Evolutionary conservation across 306 rosid species (phyloP), one percentile per base, ranked within the genome.

Genomic region (Quercus cerris): DNA sequence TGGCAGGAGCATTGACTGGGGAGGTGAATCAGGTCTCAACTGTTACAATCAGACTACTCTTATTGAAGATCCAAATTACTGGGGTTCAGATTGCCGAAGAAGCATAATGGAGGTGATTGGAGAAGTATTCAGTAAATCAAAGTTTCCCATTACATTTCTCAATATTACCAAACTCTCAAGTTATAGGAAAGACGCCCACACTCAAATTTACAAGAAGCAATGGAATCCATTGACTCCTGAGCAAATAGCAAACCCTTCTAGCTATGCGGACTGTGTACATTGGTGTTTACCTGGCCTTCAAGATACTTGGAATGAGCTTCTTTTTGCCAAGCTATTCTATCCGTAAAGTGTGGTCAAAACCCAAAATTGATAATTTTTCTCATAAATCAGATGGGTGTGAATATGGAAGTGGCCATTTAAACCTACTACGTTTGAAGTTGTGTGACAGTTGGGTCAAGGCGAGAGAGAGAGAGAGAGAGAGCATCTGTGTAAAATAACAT

Each of bases 231-330:
- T 96, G 69, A 96, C 92, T 14, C 86, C 92, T 4, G 89, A 87
- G 79, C 98, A 96, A 71, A 49, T 91, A 46, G 98, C 97, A 11
- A 91, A 93, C 82, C 99, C 99, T 4, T 79, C 64, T 14, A 91
- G 97, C 84, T 96, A 96, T 27, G 98, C 99, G 1, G 99, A 96
- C 78, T 96, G 99, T 55, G 91, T 88, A 23, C 99, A 96, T 31
- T 96, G 99, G 98, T 96, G 99, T 81, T 74, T 96, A 83, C 99
- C 99, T 77, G 99, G 98, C 55, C 97, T 96, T 78, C 99, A 93
- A 83, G 99, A 96, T 76, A 95, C 95, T 71, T 96, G 99, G 99
- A 96, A 96, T 79, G 98, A 96, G 90, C 99, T 96, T 85, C 86
- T 96, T 0, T 96, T 86, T 71, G 86, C 98, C 70, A 91, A 91